Evolutionary conservation across 2,329 filamentous ascomycete species (phyloP).

Genomic region (Fusarium euwallaceae): DNA sequence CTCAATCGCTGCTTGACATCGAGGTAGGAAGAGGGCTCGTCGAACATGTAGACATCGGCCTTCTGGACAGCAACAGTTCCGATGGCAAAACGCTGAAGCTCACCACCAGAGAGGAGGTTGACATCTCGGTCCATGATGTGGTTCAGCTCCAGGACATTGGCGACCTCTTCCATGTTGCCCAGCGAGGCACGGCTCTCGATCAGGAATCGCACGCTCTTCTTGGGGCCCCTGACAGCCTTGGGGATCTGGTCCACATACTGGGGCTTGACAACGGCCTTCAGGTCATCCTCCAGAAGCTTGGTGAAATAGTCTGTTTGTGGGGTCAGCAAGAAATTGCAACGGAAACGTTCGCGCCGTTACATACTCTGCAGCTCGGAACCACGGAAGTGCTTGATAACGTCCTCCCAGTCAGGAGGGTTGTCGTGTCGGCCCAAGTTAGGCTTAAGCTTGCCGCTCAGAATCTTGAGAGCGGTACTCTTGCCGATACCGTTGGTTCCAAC

Average conservation of each 20-base stretch:
- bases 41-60: constrained; percentile 99
- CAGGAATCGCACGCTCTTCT: constrained; percentile 83
- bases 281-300: constrained; percentile 94
- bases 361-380: constrained; percentile 96
- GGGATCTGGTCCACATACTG: constrained; percentile 99
- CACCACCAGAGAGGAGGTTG: constrained; percentile 91
- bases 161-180: constrained; percentile 84
- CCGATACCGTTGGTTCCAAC: constrained; percentile 99
- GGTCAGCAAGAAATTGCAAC: neutral
- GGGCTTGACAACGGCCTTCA: constrained; percentile 98
- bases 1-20: constrained; percentile 99
- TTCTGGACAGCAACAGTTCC: constrained; percentile 95
- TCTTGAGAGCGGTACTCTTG: constrained; percentile 99
- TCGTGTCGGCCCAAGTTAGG: constrained; percentile 95
- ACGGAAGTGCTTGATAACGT: constrained; percentile 98
- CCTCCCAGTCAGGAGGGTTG: constrained; percentile 98
- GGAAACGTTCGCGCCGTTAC: constrained; percentile 48
- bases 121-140: constrained; percentile 95
- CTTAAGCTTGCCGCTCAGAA: constrained; percentile 98
- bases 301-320: constrained; percentile 85
- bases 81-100: constrained; percentile 97
- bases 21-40: constrained; percentile 98
- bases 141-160: constrained; percentile 85
- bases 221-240: constrained; percentile 84
- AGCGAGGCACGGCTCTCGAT: constrained; percentile 83